Base-by-base conservation (phyloP, 257 asterid species). In the Ophiorrhiza pumila region DNA sequence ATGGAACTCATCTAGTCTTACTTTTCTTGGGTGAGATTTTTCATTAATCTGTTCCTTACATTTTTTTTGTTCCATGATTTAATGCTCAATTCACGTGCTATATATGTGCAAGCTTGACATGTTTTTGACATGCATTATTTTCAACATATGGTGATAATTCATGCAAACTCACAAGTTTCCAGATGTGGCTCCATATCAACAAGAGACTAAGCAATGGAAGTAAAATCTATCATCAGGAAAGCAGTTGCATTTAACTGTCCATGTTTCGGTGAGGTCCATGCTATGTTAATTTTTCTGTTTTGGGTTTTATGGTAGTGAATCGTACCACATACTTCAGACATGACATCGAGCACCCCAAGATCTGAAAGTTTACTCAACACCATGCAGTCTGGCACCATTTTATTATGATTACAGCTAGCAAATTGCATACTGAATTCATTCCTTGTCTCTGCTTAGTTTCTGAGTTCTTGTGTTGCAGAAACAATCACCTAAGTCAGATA, bases 401-500 rank as follows among this genome's bases (percentile, higher is more conserved):
- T 18, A 2, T 3, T 49, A 49, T 49, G 0, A 4, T 5, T 49
- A n/a, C 55, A 49, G 9, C 14, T 5, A 1, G 14, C 49, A 43
- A 57, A 15, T 60, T 59, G 65, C 34, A 1, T 32, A 9, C 43
- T 34, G 25, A 60, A 60, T 31, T 34, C 12, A 8, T 42, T 53
- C 71, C 59, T 50, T 46, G 22, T 60, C 23, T n/a, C 27, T 41
- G 23, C 59, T 62, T 72, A 55, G 32, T 70, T 49, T 27, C 22
- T 35, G 55, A 29, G 65, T 65, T 39, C 42, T 42, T 47, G 42
- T 35, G 74, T 3, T 76, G 85, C 87, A 86, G 89, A 74, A 74
- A 47, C 56, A n/a, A 49, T 50, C 76, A 32, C 64, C 85, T 13
- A 74, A 73, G 60, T 37, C 77, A 35, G 79, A 66, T 65, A 68